Conservation (phyloP, 2,329 filamentous ascomycete genomes). For the Aureobasidium sp. region DNA sequence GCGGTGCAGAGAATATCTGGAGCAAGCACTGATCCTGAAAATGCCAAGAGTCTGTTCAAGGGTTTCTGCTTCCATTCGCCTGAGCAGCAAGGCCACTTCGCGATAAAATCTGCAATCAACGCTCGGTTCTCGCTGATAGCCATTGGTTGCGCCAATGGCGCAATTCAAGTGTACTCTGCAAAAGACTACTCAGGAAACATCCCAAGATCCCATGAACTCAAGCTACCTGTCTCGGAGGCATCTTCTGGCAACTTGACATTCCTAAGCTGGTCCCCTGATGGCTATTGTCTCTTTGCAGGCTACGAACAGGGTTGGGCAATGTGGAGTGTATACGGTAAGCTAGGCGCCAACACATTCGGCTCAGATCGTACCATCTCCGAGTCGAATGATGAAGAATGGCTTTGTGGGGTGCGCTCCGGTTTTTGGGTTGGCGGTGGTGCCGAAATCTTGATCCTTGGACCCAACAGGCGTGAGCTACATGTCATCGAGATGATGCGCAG, state of each 20-base stretch:
- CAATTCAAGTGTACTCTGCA: slow-evolving; percentile 82
- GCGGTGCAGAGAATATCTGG: slow-evolving; percentile 68
- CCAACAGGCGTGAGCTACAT: slow-evolving; percentile 7
- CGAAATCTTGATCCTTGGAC: slow-evolving; percentile 68
- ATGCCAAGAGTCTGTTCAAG: slow-evolving; percentile 65
- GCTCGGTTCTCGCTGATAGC: slow-evolving; percentile 91
- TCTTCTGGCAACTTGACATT: slow-evolving; percentile 66
- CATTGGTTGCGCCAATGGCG: slow-evolving; percentile 71
- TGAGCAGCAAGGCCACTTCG: slow-evolving; percentile 51
- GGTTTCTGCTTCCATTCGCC: slow-evolving; percentile 87
- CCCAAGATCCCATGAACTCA: slow-evolving; percentile 72
- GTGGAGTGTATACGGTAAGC: slow-evolving; percentile 96
- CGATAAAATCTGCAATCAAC: slow-evolving; percentile 75
- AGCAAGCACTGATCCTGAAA: slow-evolving; percentile 32
- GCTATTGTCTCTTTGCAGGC: slow-evolving; percentile 90
- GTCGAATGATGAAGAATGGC: slow-evolving; percentile 71
- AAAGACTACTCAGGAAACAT: slow-evolving; percentile 93
- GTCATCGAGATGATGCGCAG: slow-evolving; percentile 82
- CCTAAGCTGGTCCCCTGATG: slow-evolving; percentile 84
- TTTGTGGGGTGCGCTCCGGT: slow-evolving; percentile 69
- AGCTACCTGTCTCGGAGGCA: slow-evolving; percentile 58
- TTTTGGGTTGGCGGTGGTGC: slow-evolving; percentile 85
- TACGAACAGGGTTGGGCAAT: slow-evolving; percentile 90
- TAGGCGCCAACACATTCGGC: slow-evolving; percentile 75
- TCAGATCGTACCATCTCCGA: slow-evolving; percentile 58